Evolutionary conservation across 306 rosid genomes (phyloP), one percentile per base, ranked within the genome.

Genomic region (Heteromeles arbutifolia): DNA sequence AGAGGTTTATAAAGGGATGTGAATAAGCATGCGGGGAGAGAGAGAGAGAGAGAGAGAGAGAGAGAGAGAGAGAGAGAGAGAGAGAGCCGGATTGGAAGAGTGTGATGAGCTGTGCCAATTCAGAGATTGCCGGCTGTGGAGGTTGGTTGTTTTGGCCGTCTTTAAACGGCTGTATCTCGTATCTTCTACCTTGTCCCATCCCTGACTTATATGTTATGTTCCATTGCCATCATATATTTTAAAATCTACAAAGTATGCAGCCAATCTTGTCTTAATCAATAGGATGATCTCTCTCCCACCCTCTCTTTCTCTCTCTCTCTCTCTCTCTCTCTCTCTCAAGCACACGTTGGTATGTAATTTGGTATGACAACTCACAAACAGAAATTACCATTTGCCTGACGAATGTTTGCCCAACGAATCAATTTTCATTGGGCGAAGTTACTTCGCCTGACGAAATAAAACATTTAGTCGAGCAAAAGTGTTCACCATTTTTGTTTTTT

Each of bases 91-190:
- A 65, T 10, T 34, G 26, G 69, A 65, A 1, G 26, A 63, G 69
- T 32, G 69, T 63, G 22, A 63, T 65, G 69, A 34, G 45, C 48
- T 65, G 69, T 65, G 48, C 69, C 69, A 65, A 65, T 65, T 34
- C 48, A 66, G 18, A 32, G 64, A 34, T 39, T 31, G 82, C 81
- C 82, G 82, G 76, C 82, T 9, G 67, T 43, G 26, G 54, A 57
- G 34, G 10, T 52, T 10, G 64, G 59, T 26, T 58, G 59, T 70
- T 3, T 24, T 73, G 82, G 70, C 82, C 81, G 76, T 73, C 78
- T 75, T 72, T n/a, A 64, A 69, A 70, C 80, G 83, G 86, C 77
- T 64, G 15, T 31, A 45, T 26, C 43, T 65, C 64, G 81, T 61
- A n/a, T 72, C 58, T 71, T 78, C 67, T 37, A 44, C 53, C 37